Evolutionary conservation across 2,329 filamentous ascomycete species (phyloP).

Genomic region (Trichoderma breve): DNA sequence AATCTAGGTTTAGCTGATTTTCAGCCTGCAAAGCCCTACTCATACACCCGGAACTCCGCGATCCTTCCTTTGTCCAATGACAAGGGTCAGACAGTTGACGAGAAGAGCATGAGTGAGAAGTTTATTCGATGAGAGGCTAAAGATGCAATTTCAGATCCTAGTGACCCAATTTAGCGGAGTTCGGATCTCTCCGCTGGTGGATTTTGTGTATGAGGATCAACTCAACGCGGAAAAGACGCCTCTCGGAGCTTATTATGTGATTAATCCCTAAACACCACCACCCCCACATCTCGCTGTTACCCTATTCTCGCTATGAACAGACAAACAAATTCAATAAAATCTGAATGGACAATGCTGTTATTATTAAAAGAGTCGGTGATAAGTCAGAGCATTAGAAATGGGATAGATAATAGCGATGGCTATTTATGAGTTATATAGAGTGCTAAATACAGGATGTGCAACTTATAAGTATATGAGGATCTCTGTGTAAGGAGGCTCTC

Average conservation of each 20-base stretch:
- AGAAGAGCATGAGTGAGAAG: too few relatives aligned
- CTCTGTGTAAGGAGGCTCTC: fast-evolving
- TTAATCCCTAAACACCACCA: background rate
- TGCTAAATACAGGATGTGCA: background rate
- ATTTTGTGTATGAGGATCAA: background rate
- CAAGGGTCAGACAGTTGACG: background rate
- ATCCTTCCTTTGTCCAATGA: background rate
- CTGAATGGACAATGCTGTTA: background rate
- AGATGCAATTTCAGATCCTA: background rate
- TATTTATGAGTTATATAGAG: background rate
- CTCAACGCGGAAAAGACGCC: background rate
- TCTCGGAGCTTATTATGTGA: background rate
- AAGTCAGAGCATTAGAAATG: background rate
- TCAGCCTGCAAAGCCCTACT: background rate
- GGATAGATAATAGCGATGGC: fast-evolving
- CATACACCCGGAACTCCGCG: background rate
- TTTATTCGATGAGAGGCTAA: background rate
- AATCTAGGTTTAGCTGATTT: background rate
- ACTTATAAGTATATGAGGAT: background rate
- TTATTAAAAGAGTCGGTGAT: background rate
- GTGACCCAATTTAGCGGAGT: background rate
- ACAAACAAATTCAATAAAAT: background rate
- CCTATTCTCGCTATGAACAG: background rate
- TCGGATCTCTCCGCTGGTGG: background rate
- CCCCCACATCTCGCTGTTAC: background rate